Evolutionary conservation across 257 asterid species (phyloP).

Genomic region (Primulina huaijiensis): DNA sequence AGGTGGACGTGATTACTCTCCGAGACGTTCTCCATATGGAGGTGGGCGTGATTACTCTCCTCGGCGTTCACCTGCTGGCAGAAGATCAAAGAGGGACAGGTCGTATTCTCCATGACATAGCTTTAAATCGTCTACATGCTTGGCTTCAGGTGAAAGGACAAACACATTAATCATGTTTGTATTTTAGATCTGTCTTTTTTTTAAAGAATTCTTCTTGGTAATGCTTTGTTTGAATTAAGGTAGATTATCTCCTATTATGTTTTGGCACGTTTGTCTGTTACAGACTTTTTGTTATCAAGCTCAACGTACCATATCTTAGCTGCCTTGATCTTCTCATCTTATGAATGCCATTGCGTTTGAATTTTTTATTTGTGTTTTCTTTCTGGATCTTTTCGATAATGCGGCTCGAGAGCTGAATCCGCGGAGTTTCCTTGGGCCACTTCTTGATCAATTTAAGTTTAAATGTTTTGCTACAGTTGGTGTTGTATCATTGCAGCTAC

Average conservation of each 20-base stretch:
- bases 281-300: constrained; percentile 1
- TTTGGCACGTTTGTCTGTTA: constrained; percentile 17
- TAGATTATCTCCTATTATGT: background rate
- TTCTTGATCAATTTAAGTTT: background rate
- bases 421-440: background rate
- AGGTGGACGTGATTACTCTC: constrained; percentile 64
- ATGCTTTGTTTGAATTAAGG: constrained; percentile 5
- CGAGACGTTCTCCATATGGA: constrained; percentile 54
- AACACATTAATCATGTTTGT: constrained; percentile 12
- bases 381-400: background rate
- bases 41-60: constrained; percentile 46
- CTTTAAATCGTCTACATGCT: constrained; percentile 54
- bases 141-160: constrained; percentile 53
- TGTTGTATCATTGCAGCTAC: too few relatives aligned
- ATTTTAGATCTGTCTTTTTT: background rate
- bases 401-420: too few relatives aligned
- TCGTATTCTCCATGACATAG: constrained; percentile 71
- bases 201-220: background rate
- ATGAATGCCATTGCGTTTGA: background rate
- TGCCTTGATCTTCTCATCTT: background rate
- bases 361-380: background rate
- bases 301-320: constrained; percentile 8
- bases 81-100: constrained; percentile 80
- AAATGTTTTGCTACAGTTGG: background rate
- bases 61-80: constrained; percentile 58